A percentile compares a stretch with the other conserved stretches of the same genome.
Conservation (phyloP, 192 early-diverging fungal species). For the Nowakowskiella sp. region DNA sequence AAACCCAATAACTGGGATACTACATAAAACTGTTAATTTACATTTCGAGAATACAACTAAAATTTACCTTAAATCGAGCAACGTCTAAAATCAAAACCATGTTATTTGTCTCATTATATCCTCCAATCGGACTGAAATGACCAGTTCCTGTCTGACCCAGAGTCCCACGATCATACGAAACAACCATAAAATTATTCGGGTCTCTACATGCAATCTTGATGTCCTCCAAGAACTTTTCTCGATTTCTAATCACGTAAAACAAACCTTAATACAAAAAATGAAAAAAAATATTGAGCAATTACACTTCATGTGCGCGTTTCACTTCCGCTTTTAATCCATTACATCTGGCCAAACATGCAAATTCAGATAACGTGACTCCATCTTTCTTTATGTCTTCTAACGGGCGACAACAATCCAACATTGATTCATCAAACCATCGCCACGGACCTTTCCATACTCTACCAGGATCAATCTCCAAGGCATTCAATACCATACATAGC, state of each 20-base stretch:
- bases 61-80: slow-evolving; percentile 33
- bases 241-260: slow-evolving; percentile 2
- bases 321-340: slow-evolving; percentile 28
- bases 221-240: slow-evolving; percentile 24
- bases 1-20: slow-evolving; percentile 37
- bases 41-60: neutral
- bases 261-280: neutral
- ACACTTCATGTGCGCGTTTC: slow-evolving; percentile 13
- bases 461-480: slow-evolving; percentile 35
- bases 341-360: slow-evolving; percentile 24
- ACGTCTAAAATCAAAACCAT: slow-evolving; percentile 38
- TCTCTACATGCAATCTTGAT: slow-evolving; percentile 20
- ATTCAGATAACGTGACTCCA: slow-evolving; percentile 31
- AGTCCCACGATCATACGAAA: slow-evolving; percentile 30
- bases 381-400: slow-evolving; percentile 26
- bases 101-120: slow-evolving; percentile 18
- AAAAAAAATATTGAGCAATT: slow-evolving; percentile 2
- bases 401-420: slow-evolving; percentile 26
- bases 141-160: slow-evolving; percentile 34
- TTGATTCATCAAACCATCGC: slow-evolving; percentile 39
- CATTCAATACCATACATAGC: slow-evolving; percentile 35
- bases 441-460: slow-evolving; percentile 35
- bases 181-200: slow-evolving; percentile 22
- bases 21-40: neutral
- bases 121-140: slow-evolving; percentile 31